phyloP scores from a whole-genome alignment of 1,139 yeast genomes.

The Saccharomyces hybrid region DNA sequence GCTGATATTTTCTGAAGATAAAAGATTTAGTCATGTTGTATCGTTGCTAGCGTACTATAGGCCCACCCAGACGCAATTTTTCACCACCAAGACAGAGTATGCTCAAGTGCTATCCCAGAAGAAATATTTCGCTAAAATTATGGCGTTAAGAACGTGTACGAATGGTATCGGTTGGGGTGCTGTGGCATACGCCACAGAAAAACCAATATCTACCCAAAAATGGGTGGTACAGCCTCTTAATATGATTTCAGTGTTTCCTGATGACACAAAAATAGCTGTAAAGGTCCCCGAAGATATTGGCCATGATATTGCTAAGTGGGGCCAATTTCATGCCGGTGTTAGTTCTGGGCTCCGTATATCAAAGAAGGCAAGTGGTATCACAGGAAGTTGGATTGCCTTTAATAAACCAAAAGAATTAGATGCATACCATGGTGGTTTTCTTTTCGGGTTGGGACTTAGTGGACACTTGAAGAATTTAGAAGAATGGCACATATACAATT shows the following conservation, averaged over 20 bases:
- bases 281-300: constrained; percentile 46
- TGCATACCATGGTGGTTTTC: constrained; percentile 88
- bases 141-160: constrained; percentile 66
- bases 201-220: constrained; percentile 77
- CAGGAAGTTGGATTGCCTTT: constrained; percentile 89
- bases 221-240: constrained; percentile 74
- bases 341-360: constrained; percentile 79
- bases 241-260: constrained; percentile 62
- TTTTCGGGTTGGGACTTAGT: constrained; percentile 85
- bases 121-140: constrained; percentile 54
- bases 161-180: constrained; percentile 73
- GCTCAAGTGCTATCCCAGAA: constrained; percentile 36
- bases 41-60: constrained; percentile 34
- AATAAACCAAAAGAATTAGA: constrained; percentile 63
- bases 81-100: constrained; percentile 23
- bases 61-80: constrained; percentile 22
- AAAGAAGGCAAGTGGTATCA: constrained; percentile 58
- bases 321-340: constrained; percentile 86
- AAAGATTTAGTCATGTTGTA: constrained; percentile 73
- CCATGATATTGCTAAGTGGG: constrained; percentile 61
- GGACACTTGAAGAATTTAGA: constrained; percentile 80
- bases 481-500: constrained; percentile 95
- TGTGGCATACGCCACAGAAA: constrained; percentile 58
- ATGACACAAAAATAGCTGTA: constrained; percentile 54
- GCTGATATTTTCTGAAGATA: constrained; percentile 66